phyloP scores from a whole-genome alignment of 805 yeast genomes.

The Candida hungchunana region DNA sequence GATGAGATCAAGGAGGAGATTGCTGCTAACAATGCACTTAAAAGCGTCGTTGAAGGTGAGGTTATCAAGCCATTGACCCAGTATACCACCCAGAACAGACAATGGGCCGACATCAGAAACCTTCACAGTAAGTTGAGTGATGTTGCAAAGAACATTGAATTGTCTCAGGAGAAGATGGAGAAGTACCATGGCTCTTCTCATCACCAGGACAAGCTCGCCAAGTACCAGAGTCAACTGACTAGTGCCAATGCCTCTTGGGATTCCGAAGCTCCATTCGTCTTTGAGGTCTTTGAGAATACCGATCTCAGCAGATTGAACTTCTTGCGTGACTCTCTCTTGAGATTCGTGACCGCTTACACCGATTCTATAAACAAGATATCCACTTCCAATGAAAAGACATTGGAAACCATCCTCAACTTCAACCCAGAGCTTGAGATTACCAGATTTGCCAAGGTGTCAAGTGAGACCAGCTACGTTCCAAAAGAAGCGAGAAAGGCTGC shows the following conservation, averaged over 20 bases:
- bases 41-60: slow-evolving; percentile 46
- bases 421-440: slow-evolving; percentile 57
- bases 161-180: slow-evolving; percentile 37
- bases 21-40: slow-evolving; percentile 45
- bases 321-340: slow-evolving; percentile 61
- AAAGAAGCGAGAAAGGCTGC: slow-evolving; percentile 28
- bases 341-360: slow-evolving; percentile 56
- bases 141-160: slow-evolving; percentile 39
- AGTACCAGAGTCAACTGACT: slow-evolving; percentile 37
- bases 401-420: slow-evolving; percentile 61
- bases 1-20: slow-evolving; percentile 41
- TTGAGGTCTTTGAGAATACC: slow-evolving; percentile 68
- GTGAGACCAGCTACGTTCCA: slow-evolving; percentile 24
- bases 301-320: slow-evolving; percentile 59
- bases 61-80: slow-evolving; percentile 51
- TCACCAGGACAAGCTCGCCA: slow-evolving; percentile 24
- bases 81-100: slow-evolving; percentile 48
- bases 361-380: slow-evolving; percentile 46
- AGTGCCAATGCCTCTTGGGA: slow-evolving; percentile 64
- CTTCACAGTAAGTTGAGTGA: slow-evolving; percentile 40
- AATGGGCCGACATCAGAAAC: slow-evolving; percentile 50
- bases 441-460: slow-evolving; percentile 45
- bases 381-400: slow-evolving; percentile 54
- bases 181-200: slow-evolving; percentile 27
- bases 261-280: slow-evolving; percentile 69